phyloP scores from a whole-genome alignment of 2,329 filamentous ascomycete species.

The Cytospora chrysosperma region DNA sequence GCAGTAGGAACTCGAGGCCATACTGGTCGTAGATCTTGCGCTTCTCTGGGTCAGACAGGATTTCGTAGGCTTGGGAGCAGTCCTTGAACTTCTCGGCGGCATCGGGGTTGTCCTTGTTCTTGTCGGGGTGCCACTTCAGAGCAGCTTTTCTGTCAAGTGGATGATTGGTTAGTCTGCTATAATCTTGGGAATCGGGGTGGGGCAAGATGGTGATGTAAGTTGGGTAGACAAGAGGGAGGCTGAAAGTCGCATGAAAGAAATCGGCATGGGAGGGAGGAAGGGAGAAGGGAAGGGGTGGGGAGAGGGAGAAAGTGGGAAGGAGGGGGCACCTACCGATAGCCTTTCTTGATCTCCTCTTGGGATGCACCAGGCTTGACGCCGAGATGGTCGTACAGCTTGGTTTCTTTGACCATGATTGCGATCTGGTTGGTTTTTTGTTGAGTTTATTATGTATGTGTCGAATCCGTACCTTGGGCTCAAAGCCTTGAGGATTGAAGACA shows the following conservation, averaged over 20 bases:
- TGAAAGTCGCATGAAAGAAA: background rate
- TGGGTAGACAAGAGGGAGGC: background rate
- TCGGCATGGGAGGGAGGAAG: background rate
- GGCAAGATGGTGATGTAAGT: background rate
- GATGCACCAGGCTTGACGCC: conserved; percentile 74
- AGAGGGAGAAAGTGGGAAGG: too few species aligned
- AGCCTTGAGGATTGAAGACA: conserved; percentile 2
- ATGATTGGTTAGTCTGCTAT: conserved; percentile 36
- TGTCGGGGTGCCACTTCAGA: conserved; percentile 93
- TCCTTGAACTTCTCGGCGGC: conserved; percentile 97
- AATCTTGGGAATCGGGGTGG: background rate
- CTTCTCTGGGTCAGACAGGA: conserved; percentile 95
- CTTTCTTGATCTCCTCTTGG: conserved; percentile 97
- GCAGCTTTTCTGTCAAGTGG: conserved; percentile 68
- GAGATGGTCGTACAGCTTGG: conserved; percentile 89
- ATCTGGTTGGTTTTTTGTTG: background rate
- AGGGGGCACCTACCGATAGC: conserved; percentile 66
- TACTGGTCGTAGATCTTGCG: conserved; percentile 93
- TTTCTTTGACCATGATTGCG: conserved; percentile 82
- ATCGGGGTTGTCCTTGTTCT: conserved; percentile 88
- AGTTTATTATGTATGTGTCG: background rate
- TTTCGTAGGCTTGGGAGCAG: conserved; percentile 95
- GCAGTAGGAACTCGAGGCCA: conserved; percentile 87
- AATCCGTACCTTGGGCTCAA: conserved; percentile 3
- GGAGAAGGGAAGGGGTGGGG: too few species aligned